phyloP scores from a whole-genome alignment of 306 rosid genomes.

The Trifolium repens region DNA sequence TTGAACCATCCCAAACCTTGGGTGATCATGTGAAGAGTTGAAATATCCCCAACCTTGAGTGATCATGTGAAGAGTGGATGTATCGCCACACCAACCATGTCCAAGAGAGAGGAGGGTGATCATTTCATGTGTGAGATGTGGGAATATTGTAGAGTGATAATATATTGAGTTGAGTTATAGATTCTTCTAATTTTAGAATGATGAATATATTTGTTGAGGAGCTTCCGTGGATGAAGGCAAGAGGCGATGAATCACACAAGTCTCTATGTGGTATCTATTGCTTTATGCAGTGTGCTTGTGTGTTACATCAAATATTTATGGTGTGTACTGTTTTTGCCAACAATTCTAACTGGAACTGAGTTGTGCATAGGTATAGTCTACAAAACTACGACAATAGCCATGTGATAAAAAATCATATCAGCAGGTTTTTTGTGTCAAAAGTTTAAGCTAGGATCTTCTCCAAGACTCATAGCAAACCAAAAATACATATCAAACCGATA shows the following conservation, averaged over 20 bases:
- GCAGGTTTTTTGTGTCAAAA: constrained; percentile 8
- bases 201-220: no score
- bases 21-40: not conserved
- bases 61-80: not conserved
- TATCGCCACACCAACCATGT: not conserved
- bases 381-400: not conserved
- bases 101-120: not conserved
- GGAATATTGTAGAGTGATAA: not conserved
- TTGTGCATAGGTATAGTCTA: not conserved
- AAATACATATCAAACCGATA: constrained; percentile 4
- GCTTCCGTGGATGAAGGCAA: not conserved
- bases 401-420: constrained; percentile 19
- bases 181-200: no score
- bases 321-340: not conserved
- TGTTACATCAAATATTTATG: not conserved
- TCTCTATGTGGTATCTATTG: not conserved
- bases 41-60: not conserved
- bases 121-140: not conserved
- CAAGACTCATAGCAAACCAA: not conserved
- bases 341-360: not conserved
- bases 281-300: not conserved
- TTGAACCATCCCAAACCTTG: not conserved
- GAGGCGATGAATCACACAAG: not conserved
- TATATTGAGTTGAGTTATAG: not conserved
- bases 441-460: not conserved